Base-by-base conservation (phyloP, 441 rosid species). In the Euphorbia corollata region DNA sequence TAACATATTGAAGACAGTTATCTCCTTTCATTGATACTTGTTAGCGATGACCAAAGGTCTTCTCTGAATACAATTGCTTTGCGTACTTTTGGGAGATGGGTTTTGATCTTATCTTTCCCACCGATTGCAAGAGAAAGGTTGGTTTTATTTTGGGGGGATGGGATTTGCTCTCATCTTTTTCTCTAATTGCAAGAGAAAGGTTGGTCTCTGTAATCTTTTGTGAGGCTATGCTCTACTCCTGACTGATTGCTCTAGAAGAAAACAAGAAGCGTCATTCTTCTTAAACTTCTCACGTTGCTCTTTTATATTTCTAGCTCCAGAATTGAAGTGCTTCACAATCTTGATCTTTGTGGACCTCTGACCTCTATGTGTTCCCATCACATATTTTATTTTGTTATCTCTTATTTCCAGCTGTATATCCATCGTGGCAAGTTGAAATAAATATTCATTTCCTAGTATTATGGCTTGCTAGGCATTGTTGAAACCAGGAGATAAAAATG, bases 401-500 rank as follows among this genome's bases (percentile, higher is more conserved):
- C 12, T 20, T 54, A 54, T 54, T 54, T 54, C 59, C 59, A 54
- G 59, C 13, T 19, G 10, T 27, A 27, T 27, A 27, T 27, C 4
- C 32, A 27, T 27, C 1, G 32, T 27, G 32, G 32, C 32, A 27
- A 27, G 1, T 27, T 27, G 32, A 27, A n/a, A 27, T 27, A 1
- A 1, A 27, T 27, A 4, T 27, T 27, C 27, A 27, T 54, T 54
- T 54, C 59, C 59, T 20, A 19, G 59, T 22, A 58, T 61, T 61
- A 12, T 12, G 18, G 27, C 11, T 18, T 38, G 39, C 12, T 19
- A 11, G 45, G 27, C 19, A 15, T 9, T n/a, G 65, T 43, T 63
- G 12, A 27, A 36, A 63, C 27, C 10, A 23, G 53, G 34, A 62
- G 19, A 62, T 62, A 61, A 60, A 41, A 12, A 43, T 41, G 67